Conservation (phyloP, 768 basidiomycete species). For the Rickenella mellea region DNA sequence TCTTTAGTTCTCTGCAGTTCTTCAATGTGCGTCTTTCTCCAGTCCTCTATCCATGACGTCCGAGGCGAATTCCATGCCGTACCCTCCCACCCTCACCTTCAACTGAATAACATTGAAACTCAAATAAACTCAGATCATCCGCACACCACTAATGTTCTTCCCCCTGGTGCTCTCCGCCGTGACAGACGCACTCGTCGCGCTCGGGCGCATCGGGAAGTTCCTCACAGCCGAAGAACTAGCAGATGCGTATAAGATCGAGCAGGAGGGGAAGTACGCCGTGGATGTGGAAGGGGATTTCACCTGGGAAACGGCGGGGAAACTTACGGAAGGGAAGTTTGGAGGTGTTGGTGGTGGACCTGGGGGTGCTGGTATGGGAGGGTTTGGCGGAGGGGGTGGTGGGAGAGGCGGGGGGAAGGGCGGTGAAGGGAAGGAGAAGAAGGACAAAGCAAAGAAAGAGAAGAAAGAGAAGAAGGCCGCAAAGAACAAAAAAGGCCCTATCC, state of each 20-base stretch:
- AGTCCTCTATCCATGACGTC: not conserved
- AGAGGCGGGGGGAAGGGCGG: constrained; percentile 8
- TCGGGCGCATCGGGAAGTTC: constrained; percentile 37
- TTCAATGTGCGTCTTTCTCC: constrained; percentile 36
- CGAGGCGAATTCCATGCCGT: too few species aligned
- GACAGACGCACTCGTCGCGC: constrained; percentile 40
- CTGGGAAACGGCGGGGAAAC: constrained; percentile 33
- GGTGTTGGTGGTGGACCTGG: too few species aligned
- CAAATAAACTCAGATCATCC: constrained; percentile 35
- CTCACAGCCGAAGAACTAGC: constrained; percentile 46
- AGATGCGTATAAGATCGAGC: constrained; percentile 36
- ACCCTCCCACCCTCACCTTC: not conserved
- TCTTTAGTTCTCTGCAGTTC: constrained; percentile 49
- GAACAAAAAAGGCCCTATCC: constrained; percentile 12
- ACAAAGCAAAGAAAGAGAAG: constrained; percentile 10
- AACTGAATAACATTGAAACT: not conserved
- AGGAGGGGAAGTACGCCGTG: constrained; percentile 27
- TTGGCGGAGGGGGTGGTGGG: not conserved
- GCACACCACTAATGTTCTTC: constrained; percentile 45
- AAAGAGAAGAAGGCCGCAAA: constrained; percentile 14
- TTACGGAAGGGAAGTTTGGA: not conserved
- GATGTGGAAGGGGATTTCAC: constrained; percentile 40
- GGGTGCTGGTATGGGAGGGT: too few species aligned
- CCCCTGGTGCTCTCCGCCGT: constrained; percentile 42
- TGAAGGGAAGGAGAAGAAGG: constrained; percentile 9